Percentiles rank a stretch among this genome's conserved stretches.
phyloP scores from a whole-genome alignment of 164 flowering plant genomes.

The Chimonanthus praecox region DNA sequence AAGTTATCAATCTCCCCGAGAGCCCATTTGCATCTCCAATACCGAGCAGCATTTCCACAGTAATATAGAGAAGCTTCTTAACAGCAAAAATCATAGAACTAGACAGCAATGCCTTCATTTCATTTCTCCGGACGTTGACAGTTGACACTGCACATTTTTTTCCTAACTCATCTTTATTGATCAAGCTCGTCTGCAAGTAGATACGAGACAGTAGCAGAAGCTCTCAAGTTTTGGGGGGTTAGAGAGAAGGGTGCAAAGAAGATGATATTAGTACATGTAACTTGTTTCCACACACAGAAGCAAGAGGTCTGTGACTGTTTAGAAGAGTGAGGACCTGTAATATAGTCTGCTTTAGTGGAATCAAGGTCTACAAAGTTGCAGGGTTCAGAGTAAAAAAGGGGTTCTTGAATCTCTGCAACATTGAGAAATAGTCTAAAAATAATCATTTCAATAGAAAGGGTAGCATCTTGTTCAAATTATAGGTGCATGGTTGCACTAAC shows the following conservation, averaged over 20 bases:
- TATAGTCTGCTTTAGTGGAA: slow-evolving; percentile 17
- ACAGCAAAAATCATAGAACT: slow-evolving; percentile 18
- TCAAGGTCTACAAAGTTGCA: slow-evolving; percentile 11
- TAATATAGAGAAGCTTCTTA: slow-evolving; percentile 26
- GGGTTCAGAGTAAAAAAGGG: slow-evolving; percentile 11
- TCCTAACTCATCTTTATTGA: background rate
- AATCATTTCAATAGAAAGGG: slow-evolving; percentile 3
- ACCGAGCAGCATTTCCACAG: slow-evolving; percentile 33
- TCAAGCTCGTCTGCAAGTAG: slow-evolving; percentile 14
- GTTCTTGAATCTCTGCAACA: slow-evolving; percentile 25
- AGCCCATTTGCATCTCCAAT: slow-evolving; percentile 54
- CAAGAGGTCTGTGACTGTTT: slow-evolving; percentile 9
- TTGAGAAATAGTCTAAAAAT: slow-evolving; percentile 14
- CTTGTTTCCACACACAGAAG: slow-evolving; percentile 7
- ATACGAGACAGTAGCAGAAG: background rate
- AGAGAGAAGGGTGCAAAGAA: slow-evolving; percentile 18
- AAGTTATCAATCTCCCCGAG: slow-evolving; percentile 51
- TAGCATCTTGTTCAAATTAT: background rate
- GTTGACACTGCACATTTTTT: background rate
- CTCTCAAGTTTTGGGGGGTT: background rate
- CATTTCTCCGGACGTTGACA: background rate
- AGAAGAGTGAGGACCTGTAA: slow-evolving; percentile 12
- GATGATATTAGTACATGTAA: slow-evolving; percentile 8
- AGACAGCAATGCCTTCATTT: background rate
- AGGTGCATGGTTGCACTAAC: background rate